Percentiles rank a stretch among this genome's conserved stretches.
phyloP scores from a whole-genome alignment of 2,329 filamentous ascomycete species.

The Emmonsiellopsis sp. region DNA sequence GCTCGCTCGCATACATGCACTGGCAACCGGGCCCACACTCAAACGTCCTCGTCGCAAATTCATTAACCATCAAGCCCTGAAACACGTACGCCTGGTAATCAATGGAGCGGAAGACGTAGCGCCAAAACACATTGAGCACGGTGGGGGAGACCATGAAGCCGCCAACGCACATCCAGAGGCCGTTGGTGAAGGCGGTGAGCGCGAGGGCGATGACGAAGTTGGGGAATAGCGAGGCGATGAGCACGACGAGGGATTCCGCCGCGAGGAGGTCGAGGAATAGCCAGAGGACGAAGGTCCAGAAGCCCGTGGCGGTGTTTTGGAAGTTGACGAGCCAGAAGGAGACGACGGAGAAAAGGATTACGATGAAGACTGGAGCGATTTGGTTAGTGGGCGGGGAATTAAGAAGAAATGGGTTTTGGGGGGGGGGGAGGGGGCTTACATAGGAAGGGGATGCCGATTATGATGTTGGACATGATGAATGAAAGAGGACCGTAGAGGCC shows the following conservation, averaged over 20 bases:
- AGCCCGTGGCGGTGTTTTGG: conserved; percentile 53
- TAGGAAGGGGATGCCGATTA: conserved; percentile 72
- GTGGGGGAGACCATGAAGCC: conserved; percentile 70
- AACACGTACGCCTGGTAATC: conserved; percentile 84
- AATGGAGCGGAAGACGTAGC: conserved; percentile 81
- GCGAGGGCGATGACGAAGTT: conserved; percentile 74
- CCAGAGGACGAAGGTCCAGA: conserved; percentile 75
- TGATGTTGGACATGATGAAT: conserved; percentile 69
- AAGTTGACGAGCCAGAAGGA: conserved; percentile 77
- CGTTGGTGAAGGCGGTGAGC: conserved; percentile 75
- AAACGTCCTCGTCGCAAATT: conserved; percentile 61
- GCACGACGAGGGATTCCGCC: conserved; percentile 72
- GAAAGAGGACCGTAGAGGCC: conserved; percentile 67
- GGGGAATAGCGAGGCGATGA: conserved; percentile 63
- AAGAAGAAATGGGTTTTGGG: too few species aligned
- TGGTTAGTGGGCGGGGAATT: not conserved
- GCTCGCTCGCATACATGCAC: conserved; percentile 61
- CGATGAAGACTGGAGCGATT: conserved; percentile 51
- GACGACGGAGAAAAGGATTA: conserved; percentile 64
- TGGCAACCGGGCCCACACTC: conserved; percentile 50
- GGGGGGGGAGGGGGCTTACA: conserved; percentile 33
- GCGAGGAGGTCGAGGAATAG: conserved; percentile 76
- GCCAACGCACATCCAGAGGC: conserved; percentile 79
- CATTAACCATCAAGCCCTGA: conserved; percentile 88
- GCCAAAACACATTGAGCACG: conserved; percentile 73